Percentiles rank a stretch among this genome's conserved stretches.
These are phyloP conservation scores for Noccaea caerulescens DNA, from an alignment of 345 rosid species.

Conservation along the genomic window DNA sequence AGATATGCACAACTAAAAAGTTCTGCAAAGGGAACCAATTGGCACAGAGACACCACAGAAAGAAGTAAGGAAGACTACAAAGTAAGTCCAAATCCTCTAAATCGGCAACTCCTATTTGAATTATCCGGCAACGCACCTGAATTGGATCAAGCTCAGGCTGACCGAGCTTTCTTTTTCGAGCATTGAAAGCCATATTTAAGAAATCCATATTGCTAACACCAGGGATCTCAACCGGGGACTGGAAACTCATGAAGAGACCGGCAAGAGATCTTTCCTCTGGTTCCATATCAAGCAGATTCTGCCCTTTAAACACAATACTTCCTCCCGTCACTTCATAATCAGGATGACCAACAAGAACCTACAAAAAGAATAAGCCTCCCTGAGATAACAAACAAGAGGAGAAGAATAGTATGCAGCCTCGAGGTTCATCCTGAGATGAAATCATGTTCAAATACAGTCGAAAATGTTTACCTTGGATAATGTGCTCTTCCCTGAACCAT, in stretches of 20 bases:
- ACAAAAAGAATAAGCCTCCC: constrained; percentile 24
- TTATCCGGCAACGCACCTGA: constrained; percentile 57
- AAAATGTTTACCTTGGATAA: constrained; percentile 68
- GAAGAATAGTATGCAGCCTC: too few relatives aligned
- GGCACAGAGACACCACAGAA: background rate
- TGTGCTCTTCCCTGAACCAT: constrained; percentile 98
- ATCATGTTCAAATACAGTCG: background rate
- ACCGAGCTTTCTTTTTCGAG: constrained; percentile 74
- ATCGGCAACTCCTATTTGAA: too few relatives aligned
- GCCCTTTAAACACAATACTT: constrained; percentile 75
- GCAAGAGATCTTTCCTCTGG: constrained; percentile 96
- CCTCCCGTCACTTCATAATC: constrained; percentile 96
- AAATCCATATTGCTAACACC: constrained; percentile 95
- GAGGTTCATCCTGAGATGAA: too few relatives aligned
- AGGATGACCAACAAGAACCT: constrained; percentile 98
- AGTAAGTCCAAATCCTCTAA: constrained; percentile 9
- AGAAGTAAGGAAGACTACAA: constrained; percentile 5
- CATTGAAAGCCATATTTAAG: constrained; percentile 94
- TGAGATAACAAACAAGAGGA: constrained; percentile 18
- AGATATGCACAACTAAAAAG: background rate
- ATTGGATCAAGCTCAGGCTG: constrained; percentile 87
- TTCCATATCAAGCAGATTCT: constrained; percentile 85
- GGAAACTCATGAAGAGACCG: constrained; percentile 96
- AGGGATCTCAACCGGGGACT: constrained; percentile 88
- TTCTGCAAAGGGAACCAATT: background rate